Conservation (phyloP, 139 green algal species). For the Medakamo hakoo region DNA sequence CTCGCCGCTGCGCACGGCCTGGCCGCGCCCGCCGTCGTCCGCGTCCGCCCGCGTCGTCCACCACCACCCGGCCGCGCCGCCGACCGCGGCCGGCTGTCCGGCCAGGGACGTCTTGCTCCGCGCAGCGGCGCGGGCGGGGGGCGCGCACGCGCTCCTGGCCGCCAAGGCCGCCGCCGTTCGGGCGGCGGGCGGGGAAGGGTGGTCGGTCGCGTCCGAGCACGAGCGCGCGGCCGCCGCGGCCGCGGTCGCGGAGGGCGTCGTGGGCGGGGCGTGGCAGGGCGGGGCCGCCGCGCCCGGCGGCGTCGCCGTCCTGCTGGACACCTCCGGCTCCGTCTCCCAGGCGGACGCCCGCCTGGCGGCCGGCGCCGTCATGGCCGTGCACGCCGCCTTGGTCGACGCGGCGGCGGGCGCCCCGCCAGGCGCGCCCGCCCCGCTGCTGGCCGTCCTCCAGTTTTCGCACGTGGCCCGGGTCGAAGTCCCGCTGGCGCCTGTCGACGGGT, state of each 20-base stretch:
- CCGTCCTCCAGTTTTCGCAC: slow-evolving; percentile 17
- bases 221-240: background rate
- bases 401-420: too few relatives aligned
- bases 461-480: slow-evolving; percentile 10
- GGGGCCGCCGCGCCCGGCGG: too few relatives aligned
- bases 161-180: background rate
- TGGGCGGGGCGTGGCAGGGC: too few relatives aligned
- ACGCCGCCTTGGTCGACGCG: background rate
- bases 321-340: background rate
- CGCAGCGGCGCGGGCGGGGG: too few relatives aligned
- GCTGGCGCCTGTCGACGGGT: slow-evolving; percentile 1
- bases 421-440: too few relatives aligned
- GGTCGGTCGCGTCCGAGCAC: background rate
- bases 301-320: background rate
- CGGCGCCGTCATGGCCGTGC: background rate
- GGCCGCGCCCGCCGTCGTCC: too few relatives aligned
- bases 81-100: too few relatives aligned
- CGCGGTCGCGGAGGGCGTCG: background rate
- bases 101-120: background rate
- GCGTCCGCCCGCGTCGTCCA: background rate
- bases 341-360: background rate
- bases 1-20: background rate
- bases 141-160: background rate
- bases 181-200: background rate
- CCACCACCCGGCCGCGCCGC: too few relatives aligned